Evolutionary conservation across 202 grass and related monocot genomes (phyloP).

Genomic region (Eragrostis tef): DNA sequence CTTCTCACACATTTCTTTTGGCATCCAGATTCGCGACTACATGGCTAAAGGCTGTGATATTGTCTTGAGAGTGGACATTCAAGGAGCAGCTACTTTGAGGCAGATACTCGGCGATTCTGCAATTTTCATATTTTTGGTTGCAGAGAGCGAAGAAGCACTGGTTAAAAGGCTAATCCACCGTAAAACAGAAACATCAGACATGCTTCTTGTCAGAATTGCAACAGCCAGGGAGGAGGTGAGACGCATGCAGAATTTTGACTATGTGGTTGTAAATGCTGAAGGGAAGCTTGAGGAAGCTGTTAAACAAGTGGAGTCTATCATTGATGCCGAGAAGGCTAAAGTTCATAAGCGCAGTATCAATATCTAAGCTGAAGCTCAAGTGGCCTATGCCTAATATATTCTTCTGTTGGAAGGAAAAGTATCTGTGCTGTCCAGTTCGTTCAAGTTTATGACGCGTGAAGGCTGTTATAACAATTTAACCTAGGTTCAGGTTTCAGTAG

Average conservation of each 20-base stretch:
- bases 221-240: conserved; percentile 88
- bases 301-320: conserved; percentile 80
- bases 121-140: conserved; percentile 90
- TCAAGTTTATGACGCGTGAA: conserved; percentile 33
- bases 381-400: conserved; percentile 1
- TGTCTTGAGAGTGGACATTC: conserved; percentile 93
- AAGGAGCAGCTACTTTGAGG: conserved; percentile 84
- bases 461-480: conserved; percentile 31
- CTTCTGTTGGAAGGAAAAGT: conserved; percentile 19
- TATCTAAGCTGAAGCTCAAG: conserved; percentile 57
- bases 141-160: conserved; percentile 85
- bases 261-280: conserved; percentile 86
- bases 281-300: conserved; percentile 84
- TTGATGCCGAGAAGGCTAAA: conserved; percentile 90
- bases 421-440: not conserved
- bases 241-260: conserved; percentile 71
- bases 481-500: conserved; percentile 34
- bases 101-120: conserved; percentile 87
- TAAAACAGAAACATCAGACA: conserved; percentile 89
- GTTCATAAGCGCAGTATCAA: conserved; percentile 55
- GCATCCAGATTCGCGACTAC: conserved; percentile 80
- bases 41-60: conserved; percentile 92
- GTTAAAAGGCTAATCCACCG: conserved; percentile 82
- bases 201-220: conserved; percentile 91
- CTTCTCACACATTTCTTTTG: conserved; percentile 35